Conservation (phyloP, 116 monocot genomes). For the Phalaenopsis hybrid region DNA sequence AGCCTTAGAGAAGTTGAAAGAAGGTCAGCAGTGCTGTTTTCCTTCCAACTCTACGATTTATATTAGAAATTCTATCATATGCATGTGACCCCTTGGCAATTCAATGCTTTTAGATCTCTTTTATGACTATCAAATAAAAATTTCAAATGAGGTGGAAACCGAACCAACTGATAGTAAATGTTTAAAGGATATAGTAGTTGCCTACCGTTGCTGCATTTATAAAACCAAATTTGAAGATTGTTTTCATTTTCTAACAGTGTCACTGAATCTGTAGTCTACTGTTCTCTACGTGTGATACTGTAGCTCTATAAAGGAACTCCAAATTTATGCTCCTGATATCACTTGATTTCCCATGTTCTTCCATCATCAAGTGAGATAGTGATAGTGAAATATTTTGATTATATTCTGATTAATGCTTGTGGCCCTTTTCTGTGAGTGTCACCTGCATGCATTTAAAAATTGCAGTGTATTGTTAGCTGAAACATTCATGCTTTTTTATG, state of each 20-base stretch:
- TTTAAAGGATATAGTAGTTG: neutral
- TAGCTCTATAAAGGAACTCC: neutral
- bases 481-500: too few species aligned
- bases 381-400: neutral
- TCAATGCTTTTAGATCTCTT: neutral
- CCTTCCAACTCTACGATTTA: neutral
- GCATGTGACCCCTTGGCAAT: neutral
- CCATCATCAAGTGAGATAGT: neutral
- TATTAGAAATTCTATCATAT: neutral
- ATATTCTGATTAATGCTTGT: too few species aligned
- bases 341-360: neutral
- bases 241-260: neutral
- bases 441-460: too few species aligned
- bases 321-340: neutral
- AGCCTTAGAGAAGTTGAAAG: constrained; percentile 80
- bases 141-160: neutral
- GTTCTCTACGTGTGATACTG: neutral
- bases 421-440: too few species aligned
- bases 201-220: neutral
- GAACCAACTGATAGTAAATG: neutral
- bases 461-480: too few species aligned
- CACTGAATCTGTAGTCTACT: neutral
- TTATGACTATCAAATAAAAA: neutral
- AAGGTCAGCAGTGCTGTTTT: constrained; percentile 44
- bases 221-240: neutral